Evolutionary conservation across 176 grass and related monocot species (phyloP), one percentile per base, ranked within the genome.

Genomic region (Poa pratensis): DNA sequence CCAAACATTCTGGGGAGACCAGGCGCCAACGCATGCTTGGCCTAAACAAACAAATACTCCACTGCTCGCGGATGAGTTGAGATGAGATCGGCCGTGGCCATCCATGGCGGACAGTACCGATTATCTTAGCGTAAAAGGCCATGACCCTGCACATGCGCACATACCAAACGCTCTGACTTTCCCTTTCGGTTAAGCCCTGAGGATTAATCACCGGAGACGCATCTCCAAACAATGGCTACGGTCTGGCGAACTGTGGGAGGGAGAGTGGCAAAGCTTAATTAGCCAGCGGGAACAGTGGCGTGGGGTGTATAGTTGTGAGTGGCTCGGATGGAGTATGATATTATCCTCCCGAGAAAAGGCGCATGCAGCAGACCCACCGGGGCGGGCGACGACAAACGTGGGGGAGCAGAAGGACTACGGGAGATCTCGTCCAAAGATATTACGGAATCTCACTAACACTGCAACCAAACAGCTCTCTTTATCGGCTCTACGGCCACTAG

Each of bases 381-480:
- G 1, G 6, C 83, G 69, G 42, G 13, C 0, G 57, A 60, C 85
- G 75, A 90, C 80, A 90, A 83, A 80, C 67, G 58, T 64, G 75
- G 68, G 84, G 89, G 75, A 80, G 89, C 75, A 87, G 61, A 90
- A 87, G 89, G 75, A 69, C 80, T 80, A 69, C n/a, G 84, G 80
- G 80, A 87, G 85, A 87, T 90, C 89, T 90, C 75, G 58, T 59
- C 1, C 59, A 45, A 75, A 90, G 89, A 90, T 90, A 87, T 90
- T 42, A 80, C 85, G 80, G 89, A 90, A 90, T 90, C 89, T 84
- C 67, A 11, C 45, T 46, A 79, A 80, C 89, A 80, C 84, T 66
- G 84, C 84, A 55, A 35, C 73, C 65, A 6, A 48, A 63, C 88
- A 63, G 64, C 84, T 20, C 30, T 1, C 57, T 30, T 30, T 30